Conservation (phyloP, 441 rosid genomes). For the Mallotus japonicus region DNA sequence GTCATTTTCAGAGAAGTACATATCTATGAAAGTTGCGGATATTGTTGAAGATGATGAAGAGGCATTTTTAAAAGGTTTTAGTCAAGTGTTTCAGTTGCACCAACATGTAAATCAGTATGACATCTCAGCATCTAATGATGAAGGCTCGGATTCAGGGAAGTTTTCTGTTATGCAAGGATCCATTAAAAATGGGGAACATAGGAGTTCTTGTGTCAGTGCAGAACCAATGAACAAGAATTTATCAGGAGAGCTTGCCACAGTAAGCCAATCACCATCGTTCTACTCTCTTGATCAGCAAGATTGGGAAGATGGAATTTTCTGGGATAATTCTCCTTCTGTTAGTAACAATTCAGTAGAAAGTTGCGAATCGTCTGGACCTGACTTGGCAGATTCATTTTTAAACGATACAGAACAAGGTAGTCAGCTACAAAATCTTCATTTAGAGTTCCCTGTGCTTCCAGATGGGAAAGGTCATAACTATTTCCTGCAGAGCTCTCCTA, state of each 20-base stretch:
- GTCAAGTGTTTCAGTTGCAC: constrained; percentile 42
- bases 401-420: constrained; percentile 38
- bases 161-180: constrained; percentile 40
- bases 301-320: constrained; percentile 86
- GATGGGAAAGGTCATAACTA: constrained; percentile 38
- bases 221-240: constrained; percentile 65
- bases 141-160: constrained; percentile 35
- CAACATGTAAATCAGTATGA: constrained; percentile 41
- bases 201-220: constrained; percentile 53
- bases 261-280: constrained; percentile 52
- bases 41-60: constrained; percentile 94
- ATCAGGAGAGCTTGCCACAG: constrained; percentile 36
- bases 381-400: constrained; percentile 31
- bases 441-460: constrained; percentile 30
- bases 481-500: constrained; percentile 39
- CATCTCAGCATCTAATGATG: constrained; percentile 35
- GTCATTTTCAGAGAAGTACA: constrained; percentile 61
- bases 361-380: constrained; percentile 43
- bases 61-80: constrained; percentile 56
- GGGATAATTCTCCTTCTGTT: constrained; percentile 67
- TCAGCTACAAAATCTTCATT: constrained; percentile 32
- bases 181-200: constrained; percentile 36
- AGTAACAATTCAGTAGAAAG: constrained; percentile 46
- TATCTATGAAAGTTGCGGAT: constrained; percentile 52
- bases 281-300: constrained; percentile 86